Percentiles rank a stretch among this genome's conserved stretches.
phyloP scores from a whole-genome alignment of 345 rosid species.

The Citrus glauca region DNA sequence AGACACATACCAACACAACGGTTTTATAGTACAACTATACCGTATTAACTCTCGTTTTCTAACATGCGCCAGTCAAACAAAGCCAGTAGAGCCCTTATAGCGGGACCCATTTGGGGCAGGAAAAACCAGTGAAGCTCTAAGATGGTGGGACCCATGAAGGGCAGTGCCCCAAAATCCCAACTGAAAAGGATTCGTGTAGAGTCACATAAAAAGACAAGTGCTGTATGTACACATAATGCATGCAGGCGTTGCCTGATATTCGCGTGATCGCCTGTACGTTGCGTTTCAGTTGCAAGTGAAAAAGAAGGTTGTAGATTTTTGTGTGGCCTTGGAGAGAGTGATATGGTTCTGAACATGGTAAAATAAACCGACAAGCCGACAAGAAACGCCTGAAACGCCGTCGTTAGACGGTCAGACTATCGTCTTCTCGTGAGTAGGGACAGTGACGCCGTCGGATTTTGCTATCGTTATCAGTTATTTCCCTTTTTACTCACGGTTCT shows the following conservation, averaged over 20 bases:
- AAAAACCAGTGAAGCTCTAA: neutral
- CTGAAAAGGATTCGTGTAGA: slow-evolving; percentile 21
- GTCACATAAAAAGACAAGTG: neutral
- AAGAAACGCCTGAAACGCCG: slow-evolving; percentile 35
- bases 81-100: neutral
- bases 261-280: slow-evolving; percentile 6
- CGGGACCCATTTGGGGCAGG: neutral
- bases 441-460: slow-evolving; percentile 25
- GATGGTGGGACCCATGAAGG: neutral
- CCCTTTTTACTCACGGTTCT: neutral
- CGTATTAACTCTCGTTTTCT: neutral
- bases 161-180: slow-evolving; percentile 14
- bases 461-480: neutral
- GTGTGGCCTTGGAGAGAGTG: no score
- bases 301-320: neutral
- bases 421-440: slow-evolving; percentile 9
- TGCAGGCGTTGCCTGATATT: neutral
- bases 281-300: neutral
- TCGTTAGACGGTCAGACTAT: slow-evolving; percentile 24
- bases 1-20: no score
- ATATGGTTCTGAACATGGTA: neutral
- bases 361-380: slow-evolving; percentile 30
- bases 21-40: no score
- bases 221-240: neutral
- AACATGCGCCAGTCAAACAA: slow-evolving; percentile 9